Percentiles rank a stretch among this genome's conserved stretches.
Conservation (phyloP, 305 asterid genomes). For the Euphrasia arctica region DNA sequence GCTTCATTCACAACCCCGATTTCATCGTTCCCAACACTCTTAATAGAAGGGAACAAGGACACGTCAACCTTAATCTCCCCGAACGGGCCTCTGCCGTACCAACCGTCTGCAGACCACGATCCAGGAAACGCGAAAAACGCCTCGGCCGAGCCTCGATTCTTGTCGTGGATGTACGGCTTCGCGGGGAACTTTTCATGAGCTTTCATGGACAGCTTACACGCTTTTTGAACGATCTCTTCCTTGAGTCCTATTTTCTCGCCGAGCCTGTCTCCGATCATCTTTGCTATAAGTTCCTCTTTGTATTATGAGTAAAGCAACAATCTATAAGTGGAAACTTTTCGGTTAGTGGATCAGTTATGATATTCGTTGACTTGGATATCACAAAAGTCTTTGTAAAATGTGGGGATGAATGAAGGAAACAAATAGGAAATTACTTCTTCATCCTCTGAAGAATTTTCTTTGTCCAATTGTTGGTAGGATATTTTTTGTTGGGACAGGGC, state of each 20-base stretch:
- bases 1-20: slow-evolving; percentile 61
- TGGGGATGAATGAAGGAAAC: neutral
- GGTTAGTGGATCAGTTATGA: no score
- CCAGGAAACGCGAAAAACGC: slow-evolving; percentile 67
- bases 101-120: slow-evolving; percentile 55
- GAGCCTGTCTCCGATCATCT: slow-evolving; percentile 46
- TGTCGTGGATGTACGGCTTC: slow-evolving; percentile 52
- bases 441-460: neutral
- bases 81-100: slow-evolving; percentile 51
- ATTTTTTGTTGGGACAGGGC: no score
- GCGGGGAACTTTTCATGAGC: slow-evolving; percentile 55
- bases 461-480: neutral
- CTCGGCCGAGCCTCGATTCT: slow-evolving; percentile 40
- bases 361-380: slow-evolving; percentile 18
- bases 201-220: slow-evolving; percentile 58
- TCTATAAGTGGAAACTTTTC: neutral
- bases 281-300: neutral
- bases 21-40: slow-evolving; percentile 57
- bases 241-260: slow-evolving; percentile 48
- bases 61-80: slow-evolving; percentile 53
- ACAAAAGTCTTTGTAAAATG: neutral
- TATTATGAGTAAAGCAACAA: neutral
- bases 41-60: slow-evolving; percentile 51
- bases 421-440: neutral
- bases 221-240: slow-evolving; percentile 58